Conservation (phyloP, 805 yeast genomes). For the Lipomyces sp. region DNA sequence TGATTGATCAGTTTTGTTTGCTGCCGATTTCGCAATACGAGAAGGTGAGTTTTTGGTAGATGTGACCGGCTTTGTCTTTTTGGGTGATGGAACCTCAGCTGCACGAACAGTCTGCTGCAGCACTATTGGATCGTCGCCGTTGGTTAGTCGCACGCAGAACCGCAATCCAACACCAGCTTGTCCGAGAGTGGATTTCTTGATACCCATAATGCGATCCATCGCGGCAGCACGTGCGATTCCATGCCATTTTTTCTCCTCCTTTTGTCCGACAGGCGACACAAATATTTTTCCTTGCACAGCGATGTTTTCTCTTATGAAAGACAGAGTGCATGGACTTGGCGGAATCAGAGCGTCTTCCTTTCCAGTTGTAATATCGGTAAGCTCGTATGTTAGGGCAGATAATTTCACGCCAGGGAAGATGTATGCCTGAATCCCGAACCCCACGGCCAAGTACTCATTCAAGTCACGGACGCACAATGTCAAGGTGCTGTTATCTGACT, state of each 20-base stretch:
- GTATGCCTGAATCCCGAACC: conserved; percentile 23
- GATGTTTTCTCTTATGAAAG: conserved; percentile 18
- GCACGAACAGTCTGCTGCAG: neutral
- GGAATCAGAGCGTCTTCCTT: conserved; percentile 20
- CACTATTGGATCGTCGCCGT: neutral
- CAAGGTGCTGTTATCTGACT: neutral
- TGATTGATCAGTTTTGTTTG: conserved; percentile 1
- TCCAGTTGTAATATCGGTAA: conserved; percentile 19
- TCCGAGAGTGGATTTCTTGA: neutral
- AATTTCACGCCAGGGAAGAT: conserved; percentile 32
- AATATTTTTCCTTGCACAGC: conserved; percentile 16
- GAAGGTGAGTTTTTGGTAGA: conserved; percentile 4
- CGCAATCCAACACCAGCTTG: neutral
- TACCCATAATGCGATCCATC: conserved; percentile 25
- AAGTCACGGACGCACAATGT: conserved; percentile 9
- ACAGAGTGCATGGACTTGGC: conserved; percentile 23
- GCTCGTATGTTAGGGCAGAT: conserved; percentile 3
- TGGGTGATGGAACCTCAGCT: neutral
- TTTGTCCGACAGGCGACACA: conserved; percentile 24
- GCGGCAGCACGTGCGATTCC: conserved; percentile 33
- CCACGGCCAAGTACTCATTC: conserved; percentile 9
- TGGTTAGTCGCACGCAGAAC: conserved; percentile 1
- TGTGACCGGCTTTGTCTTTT: neutral
- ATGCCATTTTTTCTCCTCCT: conserved; percentile 36
- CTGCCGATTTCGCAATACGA: neutral